Evolutionary conservation across 352 stramenopile species (phyloP).

Genomic region (Hyaloperonospora arabidopsidis): DNA sequence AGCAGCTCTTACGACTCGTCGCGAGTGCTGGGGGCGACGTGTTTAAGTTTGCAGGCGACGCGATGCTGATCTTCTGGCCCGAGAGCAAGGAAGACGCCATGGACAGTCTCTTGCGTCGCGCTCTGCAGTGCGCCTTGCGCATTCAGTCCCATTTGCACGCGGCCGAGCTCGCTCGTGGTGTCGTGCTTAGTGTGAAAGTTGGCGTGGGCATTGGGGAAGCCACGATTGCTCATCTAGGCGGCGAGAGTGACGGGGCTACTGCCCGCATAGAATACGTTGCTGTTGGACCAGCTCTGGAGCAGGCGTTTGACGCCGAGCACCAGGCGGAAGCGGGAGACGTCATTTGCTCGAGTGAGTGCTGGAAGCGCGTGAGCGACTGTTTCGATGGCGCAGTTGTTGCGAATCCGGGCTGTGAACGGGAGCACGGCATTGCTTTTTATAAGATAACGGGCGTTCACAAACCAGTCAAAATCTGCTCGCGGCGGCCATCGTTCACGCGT

Average conservation of each 20-base stretch:
- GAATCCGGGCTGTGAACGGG: slow-evolving; percentile 3
- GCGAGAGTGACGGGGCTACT: slow-evolving; percentile 73
- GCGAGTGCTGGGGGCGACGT: slow-evolving; percentile 80
- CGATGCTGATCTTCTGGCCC: slow-evolving; percentile 92
- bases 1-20: slow-evolving; percentile 76
- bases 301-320: slow-evolving; percentile 87
- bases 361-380: slow-evolving; percentile 53
- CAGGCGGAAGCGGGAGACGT: slow-evolving; percentile 84
- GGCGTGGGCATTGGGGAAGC: slow-evolving; percentile 85
- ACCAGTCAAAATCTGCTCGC: slow-evolving; percentile 59
- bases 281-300: slow-evolving; percentile 83
- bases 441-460: slow-evolving; percentile 51
- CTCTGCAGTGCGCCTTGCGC: slow-evolving; percentile 82
- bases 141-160: slow-evolving; percentile 88
- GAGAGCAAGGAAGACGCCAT: slow-evolving; percentile 87
- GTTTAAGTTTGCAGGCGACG: slow-evolving; percentile 94
- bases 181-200: slow-evolving; percentile 92
- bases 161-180: slow-evolving; percentile 71
- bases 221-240: slow-evolving; percentile 86
- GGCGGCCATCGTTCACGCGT: slow-evolving; percentile 61
- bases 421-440: slow-evolving; percentile 31
- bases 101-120: slow-evolving; percentile 67
- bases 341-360: slow-evolving; percentile 82
- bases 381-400: slow-evolving; percentile 51
- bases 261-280: slow-evolving; percentile 88